Percentiles rank a stretch among this genome's conserved stretches.
Conservation (phyloP, 2,329 filamentous ascomycete genomes). For the Colletotrichum trifolii region DNA sequence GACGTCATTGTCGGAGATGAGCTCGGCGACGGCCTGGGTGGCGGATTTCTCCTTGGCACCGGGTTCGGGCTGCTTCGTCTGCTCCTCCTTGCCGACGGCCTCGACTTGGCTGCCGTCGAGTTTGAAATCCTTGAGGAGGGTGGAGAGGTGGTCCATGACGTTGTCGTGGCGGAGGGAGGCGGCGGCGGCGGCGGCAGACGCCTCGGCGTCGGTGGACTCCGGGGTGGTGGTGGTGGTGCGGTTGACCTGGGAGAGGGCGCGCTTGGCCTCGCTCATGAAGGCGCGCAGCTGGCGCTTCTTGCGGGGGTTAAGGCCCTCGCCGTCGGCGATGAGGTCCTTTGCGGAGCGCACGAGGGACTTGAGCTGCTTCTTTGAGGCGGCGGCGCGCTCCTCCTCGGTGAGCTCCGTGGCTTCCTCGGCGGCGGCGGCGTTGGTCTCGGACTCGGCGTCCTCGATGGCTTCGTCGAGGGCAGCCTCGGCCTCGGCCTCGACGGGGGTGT, state of each 20-base stretch:
- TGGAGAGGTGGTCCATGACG: slow-evolving; percentile 65
- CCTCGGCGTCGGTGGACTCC: slow-evolving; percentile 58
- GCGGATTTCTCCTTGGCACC: slow-evolving; percentile 12
- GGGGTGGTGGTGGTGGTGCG: slow-evolving; percentile 44
- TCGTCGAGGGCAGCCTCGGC: slow-evolving; percentile 37
- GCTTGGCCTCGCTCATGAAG: slow-evolving; percentile 75
- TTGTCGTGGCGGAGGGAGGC: slow-evolving; percentile 48
- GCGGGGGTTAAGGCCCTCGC: slow-evolving; percentile 69
- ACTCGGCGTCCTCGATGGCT: slow-evolving; percentile 31
- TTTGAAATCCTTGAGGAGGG: slow-evolving; percentile 59
- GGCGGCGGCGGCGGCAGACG: slow-evolving; percentile 42
- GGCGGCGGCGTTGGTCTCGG: slow-evolving; percentile 36
- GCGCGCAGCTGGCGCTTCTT: slow-evolving; percentile 80
- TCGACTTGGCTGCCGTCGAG: slow-evolving; percentile 49
- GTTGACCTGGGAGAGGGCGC: slow-evolving; percentile 67
- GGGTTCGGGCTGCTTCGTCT: slow-evolving; percentile 23
- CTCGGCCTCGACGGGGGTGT: slow-evolving; percentile 34
- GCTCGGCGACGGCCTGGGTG: slow-evolving; percentile 13
- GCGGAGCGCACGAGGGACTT: slow-evolving; percentile 66
- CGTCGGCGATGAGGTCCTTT: slow-evolving; percentile 68
- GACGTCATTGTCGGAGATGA: slow-evolving; percentile 20
- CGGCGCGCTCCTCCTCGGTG: slow-evolving; percentile 42
- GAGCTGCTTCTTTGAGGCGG: slow-evolving; percentile 52
- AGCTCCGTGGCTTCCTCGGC: slow-evolving; percentile 39
- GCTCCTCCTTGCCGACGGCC: slow-evolving; percentile 27